Conservation (phyloP, 2,329 filamentous ascomycete species). For the Monosporascus sp. region DNA sequence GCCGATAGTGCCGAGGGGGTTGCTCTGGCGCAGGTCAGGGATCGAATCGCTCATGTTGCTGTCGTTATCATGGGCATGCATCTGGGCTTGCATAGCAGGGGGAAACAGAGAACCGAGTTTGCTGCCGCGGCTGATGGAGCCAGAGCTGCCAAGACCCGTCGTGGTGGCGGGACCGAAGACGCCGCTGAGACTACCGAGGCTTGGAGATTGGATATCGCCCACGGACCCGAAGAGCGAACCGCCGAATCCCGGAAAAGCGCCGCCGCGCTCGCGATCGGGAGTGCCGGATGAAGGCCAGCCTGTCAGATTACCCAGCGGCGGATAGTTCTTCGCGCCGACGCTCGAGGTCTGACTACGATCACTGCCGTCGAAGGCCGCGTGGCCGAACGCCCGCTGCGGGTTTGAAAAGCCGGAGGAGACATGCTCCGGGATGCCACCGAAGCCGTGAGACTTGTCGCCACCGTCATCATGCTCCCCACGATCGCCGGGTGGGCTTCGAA, state of each 20-base stretch:
- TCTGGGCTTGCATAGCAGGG: constrained; percentile 82
- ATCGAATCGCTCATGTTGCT: constrained; percentile 47
- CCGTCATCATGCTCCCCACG: constrained; percentile 58
- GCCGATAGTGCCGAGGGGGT: constrained; percentile 63
- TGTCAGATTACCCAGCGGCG: constrained; percentile 54
- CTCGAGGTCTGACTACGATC: constrained; percentile 94
- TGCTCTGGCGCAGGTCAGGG: constrained; percentile 55
- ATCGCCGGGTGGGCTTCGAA: constrained; percentile 81
- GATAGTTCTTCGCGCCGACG: constrained; percentile 71
- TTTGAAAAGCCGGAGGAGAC: constrained; percentile 38
- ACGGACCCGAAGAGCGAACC: constrained; percentile 75
- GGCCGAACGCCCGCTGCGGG: constrained; percentile 39
- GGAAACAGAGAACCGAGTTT: constrained; percentile 88
- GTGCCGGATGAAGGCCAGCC: constrained; percentile 64
- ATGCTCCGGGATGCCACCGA: constrained; percentile 49
- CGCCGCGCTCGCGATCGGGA: constrained; percentile 60
- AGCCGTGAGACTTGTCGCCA: constrained; percentile 44
- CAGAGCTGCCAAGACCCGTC: constrained; percentile 49
- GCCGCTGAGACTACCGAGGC: constrained; percentile 60
- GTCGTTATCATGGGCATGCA: constrained; percentile 68
- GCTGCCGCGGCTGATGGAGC: constrained; percentile 69
- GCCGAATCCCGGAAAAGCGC: constrained; percentile 59
- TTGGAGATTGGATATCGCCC: constrained; percentile 73
- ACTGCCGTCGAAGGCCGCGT: constrained; percentile 60
- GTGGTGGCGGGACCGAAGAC: constrained; percentile 63